Conservation (phyloP, 2,329 filamentous ascomycete genomes). For the Metarhizium sp. region DNA sequence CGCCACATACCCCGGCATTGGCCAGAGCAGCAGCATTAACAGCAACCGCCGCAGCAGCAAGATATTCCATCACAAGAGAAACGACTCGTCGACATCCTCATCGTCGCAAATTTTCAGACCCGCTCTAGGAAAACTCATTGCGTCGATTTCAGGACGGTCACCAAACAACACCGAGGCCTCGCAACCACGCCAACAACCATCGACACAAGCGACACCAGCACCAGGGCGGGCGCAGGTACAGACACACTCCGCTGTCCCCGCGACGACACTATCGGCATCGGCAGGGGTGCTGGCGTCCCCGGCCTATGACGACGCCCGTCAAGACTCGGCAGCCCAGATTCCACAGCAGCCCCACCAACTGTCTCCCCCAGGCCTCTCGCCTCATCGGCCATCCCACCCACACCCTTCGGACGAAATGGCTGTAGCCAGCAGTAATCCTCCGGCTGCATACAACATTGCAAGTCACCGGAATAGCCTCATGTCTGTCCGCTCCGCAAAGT, state of each 20-base stretch:
- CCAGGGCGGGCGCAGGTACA: not conserved
- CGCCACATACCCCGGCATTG: not conserved
- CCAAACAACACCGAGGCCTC: not conserved
- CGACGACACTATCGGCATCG: conserved; percentile 2
- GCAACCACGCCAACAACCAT: not conserved
- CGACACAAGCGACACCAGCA: not conserved
- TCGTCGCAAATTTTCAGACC: conserved; percentile 4
- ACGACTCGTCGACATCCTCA: not conserved
- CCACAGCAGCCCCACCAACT: conserved; percentile 1
- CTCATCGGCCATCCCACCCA: not conserved
- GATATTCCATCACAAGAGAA: not conserved
- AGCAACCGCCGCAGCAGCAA: conserved; percentile 20
- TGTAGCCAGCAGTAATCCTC: conserved; percentile 11
- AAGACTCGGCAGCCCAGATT: conserved; percentile 10
- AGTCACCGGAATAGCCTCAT: conserved; percentile 40
- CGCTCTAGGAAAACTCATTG: conserved; percentile 8
- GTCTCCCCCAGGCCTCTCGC: not conserved
- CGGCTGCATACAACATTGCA: conserved; percentile 16
- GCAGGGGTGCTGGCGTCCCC: conserved; percentile 14
- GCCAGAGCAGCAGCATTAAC: conserved; percentile 19
- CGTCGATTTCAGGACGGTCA: conserved; percentile 7
- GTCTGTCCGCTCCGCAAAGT: conserved; percentile 41
- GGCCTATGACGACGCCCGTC: conserved; percentile 21
- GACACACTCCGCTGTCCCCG: not conserved
- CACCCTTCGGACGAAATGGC: conserved; percentile 11